Evolutionary conservation across 805 yeast species (phyloP).

Genomic region (Debaryomyces maramus): DNA sequence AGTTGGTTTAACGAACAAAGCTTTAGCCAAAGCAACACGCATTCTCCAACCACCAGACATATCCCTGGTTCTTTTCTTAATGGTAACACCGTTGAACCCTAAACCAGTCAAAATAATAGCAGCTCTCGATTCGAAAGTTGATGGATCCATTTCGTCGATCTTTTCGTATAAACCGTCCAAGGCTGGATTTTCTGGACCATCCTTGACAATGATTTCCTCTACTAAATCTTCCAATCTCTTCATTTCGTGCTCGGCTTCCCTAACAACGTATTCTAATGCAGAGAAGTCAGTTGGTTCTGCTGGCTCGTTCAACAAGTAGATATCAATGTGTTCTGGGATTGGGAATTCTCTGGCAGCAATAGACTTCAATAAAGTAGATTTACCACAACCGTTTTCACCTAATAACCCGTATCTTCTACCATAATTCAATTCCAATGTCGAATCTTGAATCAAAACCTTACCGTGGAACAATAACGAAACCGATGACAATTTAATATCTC

Average conservation of each 20-base stretch:
- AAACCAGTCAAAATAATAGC: conserved; percentile 94
- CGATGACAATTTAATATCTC: conserved; percentile 90
- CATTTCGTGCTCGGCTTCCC: conserved; percentile 92
- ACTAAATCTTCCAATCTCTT: conserved; percentile 88
- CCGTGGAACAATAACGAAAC: conserved; percentile 95
- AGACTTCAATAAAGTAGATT: conserved; percentile 90
- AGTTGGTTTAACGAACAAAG: conserved; percentile 97
- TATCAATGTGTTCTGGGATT: conserved; percentile 86
- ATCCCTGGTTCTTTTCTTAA: conserved; percentile 91
- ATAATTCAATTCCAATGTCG: conserved; percentile 87
- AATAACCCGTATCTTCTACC: conserved; percentile 97
- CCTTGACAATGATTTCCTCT: conserved; percentile 83
- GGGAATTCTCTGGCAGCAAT: conserved; percentile 96
- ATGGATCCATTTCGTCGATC: conserved; percentile 93
- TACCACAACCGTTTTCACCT: conserved; percentile 99
- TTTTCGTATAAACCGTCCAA: conserved; percentile 91
- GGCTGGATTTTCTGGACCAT: conserved; percentile 88
- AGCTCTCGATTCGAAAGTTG: conserved; percentile 95
- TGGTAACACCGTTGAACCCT: conserved; percentile 87
- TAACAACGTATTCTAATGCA: conserved; percentile 94
- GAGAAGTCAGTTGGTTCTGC: conserved; percentile 91
- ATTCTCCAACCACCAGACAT: conserved; percentile 99
- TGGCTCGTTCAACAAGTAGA: conserved; percentile 93
- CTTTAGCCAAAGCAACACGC: conserved; percentile 99
- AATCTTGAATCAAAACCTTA: conserved; percentile 91